Evolutionary conservation across 2,329 filamentous ascomycete species (phyloP).

Genomic region (Aspergillus versicolor): DNA sequence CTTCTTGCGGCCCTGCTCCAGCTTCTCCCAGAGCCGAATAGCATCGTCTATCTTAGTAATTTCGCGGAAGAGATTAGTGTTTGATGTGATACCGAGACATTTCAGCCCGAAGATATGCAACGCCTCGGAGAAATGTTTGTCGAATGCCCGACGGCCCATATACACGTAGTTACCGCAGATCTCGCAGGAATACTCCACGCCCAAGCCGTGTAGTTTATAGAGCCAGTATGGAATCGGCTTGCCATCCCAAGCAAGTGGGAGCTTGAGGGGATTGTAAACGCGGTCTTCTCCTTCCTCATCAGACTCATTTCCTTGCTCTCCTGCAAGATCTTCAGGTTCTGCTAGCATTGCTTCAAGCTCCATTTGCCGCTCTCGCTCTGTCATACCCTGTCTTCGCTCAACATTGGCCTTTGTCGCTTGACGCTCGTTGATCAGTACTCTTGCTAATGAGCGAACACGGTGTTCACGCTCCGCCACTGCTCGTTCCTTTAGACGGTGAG

Average conservation of each 20-base stretch:
- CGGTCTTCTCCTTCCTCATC: constrained; percentile 79
- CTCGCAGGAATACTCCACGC: constrained; percentile 92
- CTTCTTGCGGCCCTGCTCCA: constrained; percentile 80
- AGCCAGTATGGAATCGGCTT: constrained; percentile 99
- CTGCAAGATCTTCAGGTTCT: constrained; percentile 48
- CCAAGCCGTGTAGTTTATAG: constrained; percentile 92
- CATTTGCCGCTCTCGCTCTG: constrained; percentile 88
- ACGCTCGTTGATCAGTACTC: constrained; percentile 81
- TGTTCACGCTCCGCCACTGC: constrained; percentile 88
- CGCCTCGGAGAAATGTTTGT: constrained; percentile 97
- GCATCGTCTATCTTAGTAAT: constrained; percentile 93
- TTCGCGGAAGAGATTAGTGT: constrained; percentile 86
- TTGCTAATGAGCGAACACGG: constrained; percentile 74
- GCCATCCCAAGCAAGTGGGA: constrained; percentile 95
- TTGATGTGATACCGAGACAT: constrained; percentile 82
- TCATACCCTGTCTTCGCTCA: constrained; percentile 96
- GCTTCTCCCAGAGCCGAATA: constrained; percentile 85
- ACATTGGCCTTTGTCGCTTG: constrained; percentile 91
- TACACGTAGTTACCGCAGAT: constrained; percentile 99
- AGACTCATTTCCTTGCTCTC: constrained; percentile 53
- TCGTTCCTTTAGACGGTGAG: constrained; percentile 72
- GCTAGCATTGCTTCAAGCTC: constrained; percentile 85
- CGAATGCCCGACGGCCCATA: constrained; percentile 92
- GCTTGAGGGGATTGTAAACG: constrained; percentile 94
- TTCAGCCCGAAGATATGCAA: constrained; percentile 91